A percentile compares a stretch with the other conserved stretches of the same genome.
phyloP scores from a whole-genome alignment of 306 rosid genomes.

The Castanea sativa region DNA sequence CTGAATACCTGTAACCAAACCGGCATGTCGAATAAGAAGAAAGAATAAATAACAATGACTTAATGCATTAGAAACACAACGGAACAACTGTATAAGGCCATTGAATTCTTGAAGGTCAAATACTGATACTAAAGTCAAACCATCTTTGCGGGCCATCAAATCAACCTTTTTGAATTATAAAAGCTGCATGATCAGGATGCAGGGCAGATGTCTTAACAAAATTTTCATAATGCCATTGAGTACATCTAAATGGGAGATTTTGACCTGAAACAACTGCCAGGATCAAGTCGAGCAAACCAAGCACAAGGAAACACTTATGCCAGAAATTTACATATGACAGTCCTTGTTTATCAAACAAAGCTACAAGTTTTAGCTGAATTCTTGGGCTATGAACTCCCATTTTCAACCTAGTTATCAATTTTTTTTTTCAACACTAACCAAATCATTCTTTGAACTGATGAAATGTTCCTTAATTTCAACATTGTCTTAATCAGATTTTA shows the following conservation, averaged over 20 bases:
- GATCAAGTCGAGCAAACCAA: neutral
- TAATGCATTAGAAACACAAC: neutral
- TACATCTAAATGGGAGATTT: neutral
- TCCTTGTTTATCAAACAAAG: neutral
- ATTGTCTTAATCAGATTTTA: neutral
- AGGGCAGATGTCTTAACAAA: neutral
- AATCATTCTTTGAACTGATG: neutral
- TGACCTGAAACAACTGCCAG: neutral
- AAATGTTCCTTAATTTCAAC: neutral
- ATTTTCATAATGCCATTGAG: neutral
- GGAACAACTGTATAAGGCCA: neutral
- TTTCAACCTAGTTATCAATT: neutral
- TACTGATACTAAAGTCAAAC: neutral
- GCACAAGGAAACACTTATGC: neutral
- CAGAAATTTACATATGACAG: neutral
- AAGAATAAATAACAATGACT: neutral
- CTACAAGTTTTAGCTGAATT: conserved; percentile 2
- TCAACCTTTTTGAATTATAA: neutral
- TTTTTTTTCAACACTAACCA: neutral
- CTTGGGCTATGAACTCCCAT: neutral
- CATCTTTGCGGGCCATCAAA: neutral
- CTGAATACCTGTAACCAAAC: conserved; percentile 69
- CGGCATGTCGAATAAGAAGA: neutral
- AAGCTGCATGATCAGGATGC: neutral
- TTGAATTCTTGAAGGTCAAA: neutral